These are phyloP conservation scores for Polymyxa betae DNA, from an alignment of 208 protist species.

Conservation along the genomic window DNA sequence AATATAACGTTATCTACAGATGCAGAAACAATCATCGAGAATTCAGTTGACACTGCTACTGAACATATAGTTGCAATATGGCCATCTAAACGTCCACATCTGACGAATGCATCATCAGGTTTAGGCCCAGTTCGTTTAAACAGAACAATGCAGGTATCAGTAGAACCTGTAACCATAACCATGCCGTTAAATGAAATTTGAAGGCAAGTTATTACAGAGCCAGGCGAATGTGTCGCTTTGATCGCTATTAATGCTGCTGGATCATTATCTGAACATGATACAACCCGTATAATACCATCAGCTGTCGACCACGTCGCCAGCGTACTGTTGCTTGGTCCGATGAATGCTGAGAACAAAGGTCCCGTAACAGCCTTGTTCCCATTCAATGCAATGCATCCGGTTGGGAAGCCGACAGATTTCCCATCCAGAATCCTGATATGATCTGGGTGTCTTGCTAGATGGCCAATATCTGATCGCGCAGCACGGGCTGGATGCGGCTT, in stretches of 20 bases:
- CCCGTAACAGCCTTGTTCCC: background rate
- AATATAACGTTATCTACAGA: background rate
- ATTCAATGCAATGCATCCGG: background rate
- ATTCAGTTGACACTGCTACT: constrained; percentile 11
- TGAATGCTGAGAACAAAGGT: background rate
- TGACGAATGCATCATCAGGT: background rate
- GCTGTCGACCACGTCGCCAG: background rate
- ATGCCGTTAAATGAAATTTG: background rate
- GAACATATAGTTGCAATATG: background rate
- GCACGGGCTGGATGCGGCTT: constrained; percentile 65
- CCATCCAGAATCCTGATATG: background rate
- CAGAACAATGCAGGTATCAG: background rate
- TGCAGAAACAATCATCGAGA: constrained; percentile 29
- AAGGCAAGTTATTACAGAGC: background rate
- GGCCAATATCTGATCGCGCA: background rate
- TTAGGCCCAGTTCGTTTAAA: background rate
- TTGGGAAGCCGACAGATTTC: background rate
- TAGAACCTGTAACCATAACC: background rate
- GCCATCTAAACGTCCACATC: background rate
- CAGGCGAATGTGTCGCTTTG: background rate
- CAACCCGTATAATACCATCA: background rate
- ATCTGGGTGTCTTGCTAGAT: background rate
- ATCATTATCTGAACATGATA: background rate
- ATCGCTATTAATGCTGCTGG: background rate
- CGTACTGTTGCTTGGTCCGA: background rate